A percentile compares a stretch with the other conserved stretches of the same genome.
phyloP scores from a whole-genome alignment of 2,329 filamentous ascomycete genomes.

The Knoxdaviesia proteae region DNA sequence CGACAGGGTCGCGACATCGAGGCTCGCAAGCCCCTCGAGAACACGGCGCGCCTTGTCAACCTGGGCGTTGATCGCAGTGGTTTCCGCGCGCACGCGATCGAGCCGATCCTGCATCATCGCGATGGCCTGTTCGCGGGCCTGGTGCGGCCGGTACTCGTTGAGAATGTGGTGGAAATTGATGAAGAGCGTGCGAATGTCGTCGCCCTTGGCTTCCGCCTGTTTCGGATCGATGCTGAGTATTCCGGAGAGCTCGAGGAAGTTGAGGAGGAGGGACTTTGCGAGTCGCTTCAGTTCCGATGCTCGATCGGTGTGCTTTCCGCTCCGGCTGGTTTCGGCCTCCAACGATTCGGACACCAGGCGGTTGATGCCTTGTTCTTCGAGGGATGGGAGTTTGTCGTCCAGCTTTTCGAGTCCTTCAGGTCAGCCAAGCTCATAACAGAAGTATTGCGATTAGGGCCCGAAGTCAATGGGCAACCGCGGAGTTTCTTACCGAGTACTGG shows the following conservation, averaged over 20 bases:
- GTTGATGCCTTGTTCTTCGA: slow-evolving; percentile 49
- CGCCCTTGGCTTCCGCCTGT: slow-evolving; percentile 46
- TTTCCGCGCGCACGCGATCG: slow-evolving; percentile 51
- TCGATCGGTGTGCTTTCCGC: slow-evolving; percentile 37
- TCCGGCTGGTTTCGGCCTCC: slow-evolving; percentile 19
- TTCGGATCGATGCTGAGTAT: slow-evolving; percentile 46
- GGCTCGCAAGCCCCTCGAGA: slow-evolving; percentile 44
- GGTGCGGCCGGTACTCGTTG: slow-evolving; percentile 86
- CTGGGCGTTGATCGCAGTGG: slow-evolving; percentile 43
- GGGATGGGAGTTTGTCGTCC: slow-evolving; percentile 39
- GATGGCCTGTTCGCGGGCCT: slow-evolving; percentile 74
- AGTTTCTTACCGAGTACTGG: slow-evolving; percentile 28
- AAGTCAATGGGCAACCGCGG: neutral
- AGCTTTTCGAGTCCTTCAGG: slow-evolving; percentile 16
- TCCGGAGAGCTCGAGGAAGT: slow-evolving; percentile 70
- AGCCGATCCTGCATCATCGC: slow-evolving; percentile 73
- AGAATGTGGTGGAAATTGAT: slow-evolving; percentile 85
- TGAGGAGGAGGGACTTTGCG: slow-evolving; percentile 67
- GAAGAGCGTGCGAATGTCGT: slow-evolving; percentile 61
- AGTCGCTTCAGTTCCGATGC: slow-evolving; percentile 54
- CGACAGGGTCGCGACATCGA: slow-evolving; percentile 12
- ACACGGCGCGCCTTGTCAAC: slow-evolving; percentile 54
- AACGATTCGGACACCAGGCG: slow-evolving; percentile 31
- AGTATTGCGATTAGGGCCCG: neutral
- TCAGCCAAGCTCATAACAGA: neutral